Evolutionary conservation across 225 moss, liverwort and hornwort genomes (phyloP), one percentile per base, ranked within the genome.

Genomic region (Pseudoscleropodium purum): DNA sequence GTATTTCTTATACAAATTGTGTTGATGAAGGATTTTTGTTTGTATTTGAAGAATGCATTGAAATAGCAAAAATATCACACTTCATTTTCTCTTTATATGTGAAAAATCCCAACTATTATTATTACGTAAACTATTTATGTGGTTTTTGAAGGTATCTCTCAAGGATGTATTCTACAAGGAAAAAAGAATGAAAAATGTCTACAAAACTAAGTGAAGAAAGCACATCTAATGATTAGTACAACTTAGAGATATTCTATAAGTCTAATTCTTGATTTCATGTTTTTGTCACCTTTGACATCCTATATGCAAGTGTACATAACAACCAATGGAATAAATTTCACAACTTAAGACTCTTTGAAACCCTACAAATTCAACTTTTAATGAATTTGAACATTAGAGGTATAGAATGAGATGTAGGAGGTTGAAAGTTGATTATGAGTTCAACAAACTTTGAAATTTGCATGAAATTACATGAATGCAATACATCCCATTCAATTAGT

Each of bases 241-340:
- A 18, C 2, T 0, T 30, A 2, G 11, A 30, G 4, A 47, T 30
- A 47, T 30, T 18, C 3, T 29, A 3, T 6, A 4, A 30, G 30
- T 43, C 0, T 47, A 47, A 47, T 75, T 74, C 3, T 74, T 74
- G 30, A 29, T 30, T 73, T 29, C 11, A 74, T 29, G 2, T 45
- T 45, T 74, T 13, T 43, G 17, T 43, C 3, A 1, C 45, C 30
- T 74, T 18, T 45, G 30, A 30, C 74, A 45, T 45, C 10, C 4
- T 45, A 11, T 18, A 30, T 18, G 3, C 18, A 30, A 30, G 30
- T 45, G 4, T 30, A 11, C 0, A 31, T 47, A 18, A 17, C 4
- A 75, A 31, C 18, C 47, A 47, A 30, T 29, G 30, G 11, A 18
- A 10, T 18, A 45, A 10, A 74, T 29, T 29, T 18, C 0, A 74